Conservation (phyloP, 1,139 yeast genomes). For the Candida sojae region DNA sequence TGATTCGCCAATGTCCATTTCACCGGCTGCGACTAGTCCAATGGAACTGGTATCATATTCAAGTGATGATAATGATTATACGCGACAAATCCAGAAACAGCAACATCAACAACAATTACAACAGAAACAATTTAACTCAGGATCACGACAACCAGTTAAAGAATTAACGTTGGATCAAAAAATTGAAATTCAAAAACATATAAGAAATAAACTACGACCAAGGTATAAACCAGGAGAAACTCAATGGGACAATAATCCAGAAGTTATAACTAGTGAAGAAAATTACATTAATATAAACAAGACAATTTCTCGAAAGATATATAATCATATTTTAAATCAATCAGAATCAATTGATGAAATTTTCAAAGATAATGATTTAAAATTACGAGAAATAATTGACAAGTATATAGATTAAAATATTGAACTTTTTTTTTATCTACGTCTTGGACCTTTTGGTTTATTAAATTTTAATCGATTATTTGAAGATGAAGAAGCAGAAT, state of each 20-base stretch:
- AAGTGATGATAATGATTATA: constrained; percentile 13
- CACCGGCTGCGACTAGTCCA: constrained; percentile 16
- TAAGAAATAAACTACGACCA: constrained; percentile 52
- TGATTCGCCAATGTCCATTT: constrained; percentile 14
- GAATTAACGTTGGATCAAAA: constrained; percentile 48
- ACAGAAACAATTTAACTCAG: not conserved
- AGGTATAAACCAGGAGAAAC: constrained; percentile 28
- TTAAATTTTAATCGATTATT: constrained; percentile 36
- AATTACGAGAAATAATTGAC: constrained; percentile 25
- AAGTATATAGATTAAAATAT: constrained; percentile 16
- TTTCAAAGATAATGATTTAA: constrained; percentile 17
- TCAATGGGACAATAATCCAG: constrained; percentile 19
- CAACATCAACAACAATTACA: no score
- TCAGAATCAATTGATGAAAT: constrained; percentile 12
- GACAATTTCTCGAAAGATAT: constrained; percentile 44
- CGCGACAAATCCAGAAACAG: constrained; percentile 1
- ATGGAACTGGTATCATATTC: constrained; percentile 13
- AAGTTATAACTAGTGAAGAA: constrained; percentile 24
- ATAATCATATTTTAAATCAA: constrained; percentile 27
- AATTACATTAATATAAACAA: constrained; percentile 40
- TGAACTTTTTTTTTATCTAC: constrained; percentile 27
- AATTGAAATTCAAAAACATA: constrained; percentile 50
- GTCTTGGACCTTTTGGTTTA: constrained; percentile 60
- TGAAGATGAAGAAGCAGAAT: constrained; percentile 13
- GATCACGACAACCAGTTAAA: not conserved